Evolutionary conservation across 1,284 basidiomycete species (phyloP), one percentile per base, ranked within the genome.

Genomic region (Ustilago bromivora): DNA sequence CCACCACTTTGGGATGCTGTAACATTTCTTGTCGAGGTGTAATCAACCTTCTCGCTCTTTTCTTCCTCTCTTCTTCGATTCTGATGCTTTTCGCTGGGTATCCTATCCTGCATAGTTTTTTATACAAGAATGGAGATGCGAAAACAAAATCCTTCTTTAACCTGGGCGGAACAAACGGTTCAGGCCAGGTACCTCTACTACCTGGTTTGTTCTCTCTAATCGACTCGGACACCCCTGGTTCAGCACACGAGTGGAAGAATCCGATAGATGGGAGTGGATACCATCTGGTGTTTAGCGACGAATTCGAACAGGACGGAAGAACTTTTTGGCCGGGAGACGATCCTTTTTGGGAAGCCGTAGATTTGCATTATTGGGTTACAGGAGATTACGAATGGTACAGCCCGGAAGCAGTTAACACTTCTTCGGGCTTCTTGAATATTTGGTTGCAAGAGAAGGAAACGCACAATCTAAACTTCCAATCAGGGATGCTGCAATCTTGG

Each of bases 251-350:
- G 1, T 79, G 74, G 71, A 76, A 52, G 4, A 58, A 69, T 31
- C 71, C 71, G 0, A 1, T 57, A 2, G 66, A 72, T 32, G 57
- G 38, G 0, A 53, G 47, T 4, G 52, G 41, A 17, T 84, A 80
- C 53, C 77, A 86, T 28, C 90, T 97, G 17, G 91, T 94, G 4
- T 84, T 84, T 23, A 71, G 65, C 65, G 95, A 98, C 87, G 95
- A 98, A 87, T 83, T 83, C 66, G 91, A 95, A 58, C 87, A 82
- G 4, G 91, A 92, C 35, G 94, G 94, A 6, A 79, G 89, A 38
- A 88, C 87, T 0, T 90, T 90, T 74, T 84, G 76, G 75, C 80
- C 82, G 1, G 81, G 81, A 13, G 82, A 84, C 51, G 82, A 84
- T 57, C 82, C 82, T 9, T 84, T 79, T 64, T 84, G 82, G 82